Conservation (phyloP, 2,329 filamentous ascomycete species). For the Botrytis fabae region DNA sequence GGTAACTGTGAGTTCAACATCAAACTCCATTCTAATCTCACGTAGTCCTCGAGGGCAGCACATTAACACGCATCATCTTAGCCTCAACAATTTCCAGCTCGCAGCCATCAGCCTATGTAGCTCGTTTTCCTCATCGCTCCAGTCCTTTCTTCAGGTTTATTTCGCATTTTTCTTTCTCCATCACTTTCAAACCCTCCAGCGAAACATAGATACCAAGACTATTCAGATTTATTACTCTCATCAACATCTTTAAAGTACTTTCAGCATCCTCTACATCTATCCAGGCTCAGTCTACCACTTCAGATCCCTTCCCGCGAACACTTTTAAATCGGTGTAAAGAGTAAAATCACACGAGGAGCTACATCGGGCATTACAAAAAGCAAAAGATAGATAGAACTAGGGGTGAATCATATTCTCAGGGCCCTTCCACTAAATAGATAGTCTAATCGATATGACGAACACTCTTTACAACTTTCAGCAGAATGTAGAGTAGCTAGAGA, state of each 20-base stretch:
- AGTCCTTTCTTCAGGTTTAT: not conserved
- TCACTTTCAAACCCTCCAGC: not conserved
- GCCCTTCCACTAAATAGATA: not conserved
- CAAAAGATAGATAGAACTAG: not conserved
- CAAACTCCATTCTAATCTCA: not conserved
- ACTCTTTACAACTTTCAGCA: not conserved
- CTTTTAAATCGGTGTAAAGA: accelerated
- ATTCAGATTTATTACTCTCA: not conserved
- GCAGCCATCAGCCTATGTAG: not conserved
- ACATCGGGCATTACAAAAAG: not conserved
- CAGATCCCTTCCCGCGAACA: not conserved
- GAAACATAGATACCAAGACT: not conserved
- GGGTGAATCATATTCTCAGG: not conserved
- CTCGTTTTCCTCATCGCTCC: no score
- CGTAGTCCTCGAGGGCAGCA: no score
- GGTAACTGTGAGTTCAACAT: not conserved
- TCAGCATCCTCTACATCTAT: not conserved
- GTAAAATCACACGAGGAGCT: not conserved
- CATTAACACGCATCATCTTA: not conserved
- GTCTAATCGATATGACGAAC: not conserved
- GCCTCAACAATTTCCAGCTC: not conserved
- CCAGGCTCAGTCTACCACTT: not conserved
- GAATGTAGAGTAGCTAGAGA: not conserved
- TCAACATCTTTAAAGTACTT: not conserved
- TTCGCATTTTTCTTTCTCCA: not conserved